Percentiles rank a stretch among this genome's conserved stretches.
phyloP scores from a whole-genome alignment of 768 basidiomycete genomes.

The Botryobasidium botryosum region DNA sequence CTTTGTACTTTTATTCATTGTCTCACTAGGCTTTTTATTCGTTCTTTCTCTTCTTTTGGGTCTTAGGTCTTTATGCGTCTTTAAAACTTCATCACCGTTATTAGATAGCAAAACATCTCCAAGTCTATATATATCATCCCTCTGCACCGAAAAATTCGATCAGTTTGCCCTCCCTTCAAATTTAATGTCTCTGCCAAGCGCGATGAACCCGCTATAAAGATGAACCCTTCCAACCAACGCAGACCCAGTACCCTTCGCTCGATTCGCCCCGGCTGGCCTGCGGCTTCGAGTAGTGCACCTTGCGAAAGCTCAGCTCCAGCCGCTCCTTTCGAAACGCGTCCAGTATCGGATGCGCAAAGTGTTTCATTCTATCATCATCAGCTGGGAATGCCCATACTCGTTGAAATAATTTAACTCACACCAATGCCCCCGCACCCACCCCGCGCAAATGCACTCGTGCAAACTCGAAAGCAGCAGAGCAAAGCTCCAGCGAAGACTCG shows the following conservation, averaged over 20 bases:
- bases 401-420: neutral
- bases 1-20: no score
- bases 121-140: no score
- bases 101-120: no score
- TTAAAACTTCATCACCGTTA: no score
- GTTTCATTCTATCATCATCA: conserved; percentile 48
- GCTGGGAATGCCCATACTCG: conserved; percentile 6
- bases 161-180: no score
- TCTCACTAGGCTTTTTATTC: no score
- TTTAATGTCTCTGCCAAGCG: no score
- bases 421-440: conserved; percentile 23
- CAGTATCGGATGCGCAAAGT: conserved; percentile 61
- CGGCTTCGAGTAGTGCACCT: conserved; percentile 62
- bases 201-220: no score
- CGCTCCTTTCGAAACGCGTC: conserved; percentile 42
- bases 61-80: no score
- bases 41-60: no score
- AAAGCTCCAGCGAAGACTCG: conserved; percentile 53
- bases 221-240: conserved; percentile 35
- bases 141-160: no score
- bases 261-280: conserved; percentile 62
- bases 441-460: conserved; percentile 34
- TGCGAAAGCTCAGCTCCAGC: conserved; percentile 45
- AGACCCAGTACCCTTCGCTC: conserved; percentile 75
- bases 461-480: conserved; percentile 56